Evolutionary conservation across 371 early-diverging fungal genomes (phyloP), one percentile per base, ranked within the genome.

Genomic region (Fennellomyces sp.): DNA sequence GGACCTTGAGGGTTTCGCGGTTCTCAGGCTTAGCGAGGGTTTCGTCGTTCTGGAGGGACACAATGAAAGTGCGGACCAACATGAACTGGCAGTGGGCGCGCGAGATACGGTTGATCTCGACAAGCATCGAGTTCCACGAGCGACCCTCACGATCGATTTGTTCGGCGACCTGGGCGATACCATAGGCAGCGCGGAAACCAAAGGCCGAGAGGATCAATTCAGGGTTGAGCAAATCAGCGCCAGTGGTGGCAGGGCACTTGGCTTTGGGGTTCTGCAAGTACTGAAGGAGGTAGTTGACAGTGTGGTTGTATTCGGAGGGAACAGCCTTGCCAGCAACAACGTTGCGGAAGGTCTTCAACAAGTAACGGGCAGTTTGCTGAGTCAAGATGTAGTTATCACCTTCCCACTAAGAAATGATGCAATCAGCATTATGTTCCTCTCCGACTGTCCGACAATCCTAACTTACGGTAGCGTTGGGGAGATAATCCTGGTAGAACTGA

Each of bases 361-460:
- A 68, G 60, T 86, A 90, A 23, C 87, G 86, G 10, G 85, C 75
- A 13, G 85, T 85, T 76, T 91, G 92, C 61, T 89, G 91, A 17
- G 88, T 83, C 62, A 91, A 61, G 12, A 91, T 78, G 52, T 83
- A 89, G 69, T 91, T 91, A 57, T 91, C 92, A 39, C 92, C 92
- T 68, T 91, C 92, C 80, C 80, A 83, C 70, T 72, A 55, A 33
- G 31, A 8, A 25, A 23, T 42, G 52, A 33, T n/a, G 30, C 19
- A 5, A 52, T 33, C n/a, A n/a, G n/a, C n/a, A n/a, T n/a, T n/a
- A n/a, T n/a, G n/a, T n/a, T n/a, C n/a, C n/a, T 41, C 21, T 29
- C 17, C 12, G 17, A 11, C 15, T 35, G 6, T 27, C n/a, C n/a
- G n/a, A n/a, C n/a, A n/a, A 35, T 28, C 3, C 27, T 7, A 2